phyloP scores from a whole-genome alignment of 139 green algal species.

The Chlamydomonas sp. region DNA sequence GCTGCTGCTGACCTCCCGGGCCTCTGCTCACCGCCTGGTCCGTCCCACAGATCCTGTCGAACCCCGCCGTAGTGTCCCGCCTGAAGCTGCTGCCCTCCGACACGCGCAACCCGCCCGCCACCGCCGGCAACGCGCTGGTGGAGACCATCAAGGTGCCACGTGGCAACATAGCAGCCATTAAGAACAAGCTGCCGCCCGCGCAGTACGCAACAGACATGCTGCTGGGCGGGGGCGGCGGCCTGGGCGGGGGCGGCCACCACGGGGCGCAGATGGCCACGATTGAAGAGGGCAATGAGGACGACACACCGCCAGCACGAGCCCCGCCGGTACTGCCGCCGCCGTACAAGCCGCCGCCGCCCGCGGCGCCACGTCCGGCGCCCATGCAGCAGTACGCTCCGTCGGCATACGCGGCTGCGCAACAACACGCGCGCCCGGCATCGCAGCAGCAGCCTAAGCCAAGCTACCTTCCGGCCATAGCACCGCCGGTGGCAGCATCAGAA shows the following conservation, averaged over 20 bases:
- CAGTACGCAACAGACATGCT: conserved; percentile 54
- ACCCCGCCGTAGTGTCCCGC: conserved; percentile 39
- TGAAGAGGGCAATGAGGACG: conserved; percentile 31
- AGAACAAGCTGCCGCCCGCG: conserved; percentile 57
- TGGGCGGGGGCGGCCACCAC: background rate
- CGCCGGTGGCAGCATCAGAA: too few species aligned
- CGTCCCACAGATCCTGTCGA: conserved; percentile 25
- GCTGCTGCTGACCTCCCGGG: too few species aligned
- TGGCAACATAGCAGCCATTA: conserved; percentile 55
- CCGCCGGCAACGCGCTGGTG: conserved; percentile 43
- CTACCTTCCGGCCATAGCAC: too few species aligned
- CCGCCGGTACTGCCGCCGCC: background rate
- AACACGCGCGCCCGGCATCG: too few species aligned
- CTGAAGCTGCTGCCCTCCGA: conserved; percentile 44
- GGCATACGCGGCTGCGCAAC: too few species aligned
- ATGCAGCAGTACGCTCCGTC: background rate
- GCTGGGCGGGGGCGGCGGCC: background rate
- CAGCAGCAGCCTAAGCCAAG: too few species aligned
- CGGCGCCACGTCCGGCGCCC: background rate
- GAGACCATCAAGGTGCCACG: conserved; percentile 66
- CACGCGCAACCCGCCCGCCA: conserved; percentile 28
- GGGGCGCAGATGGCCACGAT: conserved; percentile 25
- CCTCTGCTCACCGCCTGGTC: too few species aligned
- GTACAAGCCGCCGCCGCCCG: background rate
- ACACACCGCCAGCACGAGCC: background rate